Evolutionary conservation across 31 red algal genomes (phyloP).

Genomic region (Bonnemaisonia californica): DNA sequence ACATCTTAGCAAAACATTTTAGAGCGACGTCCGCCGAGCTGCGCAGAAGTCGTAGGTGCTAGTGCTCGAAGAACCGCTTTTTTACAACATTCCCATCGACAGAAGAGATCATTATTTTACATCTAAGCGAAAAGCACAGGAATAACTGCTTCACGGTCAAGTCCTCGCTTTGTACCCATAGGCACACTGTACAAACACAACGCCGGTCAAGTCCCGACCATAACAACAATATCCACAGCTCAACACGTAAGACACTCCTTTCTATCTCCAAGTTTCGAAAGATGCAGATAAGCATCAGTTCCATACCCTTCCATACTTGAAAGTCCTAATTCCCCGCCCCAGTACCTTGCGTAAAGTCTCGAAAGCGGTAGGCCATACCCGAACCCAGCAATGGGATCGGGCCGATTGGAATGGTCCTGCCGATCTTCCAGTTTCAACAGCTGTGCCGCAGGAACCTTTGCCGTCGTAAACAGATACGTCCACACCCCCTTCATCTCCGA

Average conservation of each 20-base stretch:
- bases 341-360: conserved; percentile 90
- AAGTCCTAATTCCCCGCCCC: conserved; percentile 88
- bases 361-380: conserved; percentile 97
- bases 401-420: conserved; percentile 31
- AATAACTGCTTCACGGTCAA: too few relatives aligned
- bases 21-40: too few relatives aligned
- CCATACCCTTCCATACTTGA: conserved; percentile 95
- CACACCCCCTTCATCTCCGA: conserved; percentile 89
- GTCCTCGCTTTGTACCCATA: too few relatives aligned
- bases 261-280: conserved; percentile 87
- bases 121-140: too few relatives aligned
- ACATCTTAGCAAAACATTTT: too few relatives aligned
- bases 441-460: conserved; percentile 68
- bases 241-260: conserved; percentile 65
- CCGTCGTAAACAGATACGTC: conserved; percentile 96
- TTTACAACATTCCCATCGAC: too few relatives aligned
- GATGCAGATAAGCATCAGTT: conserved; percentile 94
- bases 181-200: too few relatives aligned
- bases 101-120: too few relatives aligned
- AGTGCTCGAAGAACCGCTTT: too few relatives aligned
- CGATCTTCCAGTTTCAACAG: conserved; percentile 63
- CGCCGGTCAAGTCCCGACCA: too few relatives aligned
- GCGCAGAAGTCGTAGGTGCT: too few relatives aligned
- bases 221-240: conserved; percentile 5
- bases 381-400: conserved; percentile 92